A percentile compares a stretch with the other conserved stretches of the same genome.
phyloP scores from a whole-genome alignment of 2,329 filamentous ascomycete genomes.

The Cercospora brassicicola region DNA sequence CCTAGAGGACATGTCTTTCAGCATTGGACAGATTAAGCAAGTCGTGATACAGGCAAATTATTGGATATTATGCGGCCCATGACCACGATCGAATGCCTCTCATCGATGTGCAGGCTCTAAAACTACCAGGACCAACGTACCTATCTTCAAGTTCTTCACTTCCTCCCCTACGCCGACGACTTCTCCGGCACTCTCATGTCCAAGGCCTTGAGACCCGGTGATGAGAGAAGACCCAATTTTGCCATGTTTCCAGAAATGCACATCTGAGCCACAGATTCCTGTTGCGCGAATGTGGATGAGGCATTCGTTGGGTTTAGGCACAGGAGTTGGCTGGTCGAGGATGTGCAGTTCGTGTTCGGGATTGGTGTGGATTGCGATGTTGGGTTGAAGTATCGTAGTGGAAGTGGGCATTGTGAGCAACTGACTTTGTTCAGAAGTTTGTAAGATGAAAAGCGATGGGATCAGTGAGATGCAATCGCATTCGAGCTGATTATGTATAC shows the following conservation, averaged over 20 bases:
- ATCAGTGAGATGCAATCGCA: not conserved
- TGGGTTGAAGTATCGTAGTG: conserved; percentile 11
- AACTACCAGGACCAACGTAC: conserved; percentile 17
- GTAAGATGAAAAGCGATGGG: not conserved
- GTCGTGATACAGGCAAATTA: too few species aligned
- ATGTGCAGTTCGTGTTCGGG: conserved; percentile 37
- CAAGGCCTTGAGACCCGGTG: conserved; percentile 27
- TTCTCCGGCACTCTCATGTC: conserved; percentile 37
- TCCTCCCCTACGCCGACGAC: conserved; percentile 30
- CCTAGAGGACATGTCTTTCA: conserved; percentile 16
- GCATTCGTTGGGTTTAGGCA: conserved; percentile 34
- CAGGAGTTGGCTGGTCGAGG: conserved; percentile 27
- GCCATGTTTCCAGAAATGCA: conserved; percentile 39
- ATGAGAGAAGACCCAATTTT: conserved; percentile 33
- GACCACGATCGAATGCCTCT: too few species aligned
- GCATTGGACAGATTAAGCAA: too few species aligned
- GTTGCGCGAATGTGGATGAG: conserved; percentile 38
- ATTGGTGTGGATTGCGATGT: conserved; percentile 38
- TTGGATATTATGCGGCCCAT: too few species aligned
- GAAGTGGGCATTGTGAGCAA: not conserved
- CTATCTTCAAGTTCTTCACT: conserved; percentile 28
- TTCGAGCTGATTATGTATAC: not conserved
- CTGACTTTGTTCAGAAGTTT: not conserved
- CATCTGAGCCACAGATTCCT: conserved; percentile 38
- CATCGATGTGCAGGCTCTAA: too few species aligned